Base-by-base conservation (phyloP, 306 rosid species). In the Alnus rubra region DNA sequence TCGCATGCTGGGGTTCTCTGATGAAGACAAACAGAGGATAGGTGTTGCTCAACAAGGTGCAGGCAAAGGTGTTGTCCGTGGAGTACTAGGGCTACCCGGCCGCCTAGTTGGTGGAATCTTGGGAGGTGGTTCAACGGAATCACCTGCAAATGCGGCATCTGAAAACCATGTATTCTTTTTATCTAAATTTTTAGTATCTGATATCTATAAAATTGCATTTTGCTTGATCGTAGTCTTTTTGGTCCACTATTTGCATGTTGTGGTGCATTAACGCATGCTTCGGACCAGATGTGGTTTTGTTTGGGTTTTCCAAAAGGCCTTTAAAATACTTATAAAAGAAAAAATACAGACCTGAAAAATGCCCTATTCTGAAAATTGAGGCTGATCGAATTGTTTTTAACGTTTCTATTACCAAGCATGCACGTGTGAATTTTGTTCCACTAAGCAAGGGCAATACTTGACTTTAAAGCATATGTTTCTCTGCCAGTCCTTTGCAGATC, bases 41-140 rank as follows among this genome's bases (percentile, higher is more conserved):
- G 98, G 98, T 30, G 84, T 81, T 67, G 97, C 98, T 82, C 96
- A 87, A 84, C 93, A 90, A 73, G 92, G 91, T 81, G 83, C 88
- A 39, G 93, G 97, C 81, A 92, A 90, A 88, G 98, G 98, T 77
- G 98, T 95, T 80, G 98, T 95, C 53, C 97, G 94, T 44, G 98
- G 98, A 80, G 98, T 95, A 80, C 82, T 95, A 68, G 95, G 97
- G 51, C 63, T 95, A 59, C 97, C 98, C 44, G 98, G 98, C 44
- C 98, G 98, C 81, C 87, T 95, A 18, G 98, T 92, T 72, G 98
- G 98, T 50, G 98, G 98, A 56, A 89, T 95, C 74, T 86, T 88
- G 88, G 93, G 97, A 70, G 92, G 97, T 70, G 71, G 89, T 86
- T 83, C 97, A 13, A 56, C 86, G 30, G 97, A 85, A 82, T 73